phyloP scores from a whole-genome alignment of 2,329 filamentous ascomycete species.

The Ophiostoma triangulosporum region DNA sequence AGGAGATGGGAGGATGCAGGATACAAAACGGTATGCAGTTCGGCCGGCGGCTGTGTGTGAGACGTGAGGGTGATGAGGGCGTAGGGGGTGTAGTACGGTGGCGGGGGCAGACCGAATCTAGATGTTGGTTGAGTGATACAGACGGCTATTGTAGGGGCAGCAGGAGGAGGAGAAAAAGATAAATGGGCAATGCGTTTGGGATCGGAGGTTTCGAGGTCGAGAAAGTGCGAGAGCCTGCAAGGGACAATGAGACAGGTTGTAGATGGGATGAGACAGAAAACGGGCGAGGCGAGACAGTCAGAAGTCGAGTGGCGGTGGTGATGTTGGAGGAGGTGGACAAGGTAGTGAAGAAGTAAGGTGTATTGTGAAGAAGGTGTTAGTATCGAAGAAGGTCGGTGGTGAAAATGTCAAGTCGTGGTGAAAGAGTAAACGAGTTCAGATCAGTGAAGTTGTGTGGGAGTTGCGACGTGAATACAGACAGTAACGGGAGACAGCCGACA shows the following conservation, averaged over 20 bases:
- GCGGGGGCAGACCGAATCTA: neutral
- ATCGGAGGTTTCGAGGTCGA: slow-evolving; percentile 1
- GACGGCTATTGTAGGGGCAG: neutral
- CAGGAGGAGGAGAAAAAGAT: neutral
- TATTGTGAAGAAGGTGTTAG: neutral
- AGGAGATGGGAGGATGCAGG: neutral
- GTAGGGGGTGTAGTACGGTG: neutral
- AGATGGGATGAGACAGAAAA: neutral
- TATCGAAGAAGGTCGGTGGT: too few relatives aligned
- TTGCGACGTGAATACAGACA: too few relatives aligned
- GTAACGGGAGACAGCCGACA: too few relatives aligned
- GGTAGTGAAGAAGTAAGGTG: neutral
- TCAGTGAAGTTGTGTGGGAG: too few relatives aligned
- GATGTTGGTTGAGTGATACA: neutral
- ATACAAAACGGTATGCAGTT: neutral
- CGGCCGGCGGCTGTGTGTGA: neutral
- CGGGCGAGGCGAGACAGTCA: neutral
- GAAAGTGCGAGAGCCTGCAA: neutral
- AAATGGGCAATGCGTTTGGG: neutral
- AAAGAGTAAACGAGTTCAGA: too few relatives aligned
- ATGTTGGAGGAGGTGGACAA: too few relatives aligned
- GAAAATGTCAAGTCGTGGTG: too few relatives aligned
- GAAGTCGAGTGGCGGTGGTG: too few relatives aligned
- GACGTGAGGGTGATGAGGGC: neutral
- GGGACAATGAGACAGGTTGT: neutral